Evolutionary conservation across 176 grass and related monocot species (phyloP).

Genomic region (Alopecurus myosuroides): DNA sequence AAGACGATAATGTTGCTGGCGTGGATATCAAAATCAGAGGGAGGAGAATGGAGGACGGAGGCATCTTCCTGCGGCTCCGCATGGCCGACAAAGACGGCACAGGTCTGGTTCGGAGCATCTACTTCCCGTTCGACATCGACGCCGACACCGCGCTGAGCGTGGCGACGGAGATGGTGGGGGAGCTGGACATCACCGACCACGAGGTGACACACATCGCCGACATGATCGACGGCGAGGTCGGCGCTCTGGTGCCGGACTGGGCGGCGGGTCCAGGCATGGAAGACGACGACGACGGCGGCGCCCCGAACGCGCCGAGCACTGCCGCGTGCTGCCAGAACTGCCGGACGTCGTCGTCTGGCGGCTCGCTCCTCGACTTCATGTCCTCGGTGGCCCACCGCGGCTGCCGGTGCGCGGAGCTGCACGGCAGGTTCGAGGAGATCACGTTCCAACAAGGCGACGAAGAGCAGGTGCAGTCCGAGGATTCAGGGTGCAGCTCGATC

Average conservation of each 20-base stretch:
- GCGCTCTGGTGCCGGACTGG: constrained; percentile 57
- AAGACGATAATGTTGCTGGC: constrained; percentile 25
- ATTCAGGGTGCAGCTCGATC: constrained; percentile 7
- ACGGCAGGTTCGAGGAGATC: constrained; percentile 80
- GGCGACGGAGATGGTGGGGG: constrained; percentile 72
- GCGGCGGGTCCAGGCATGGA: constrained; percentile 41
- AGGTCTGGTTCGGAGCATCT: constrained; percentile 53
- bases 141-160: constrained; percentile 70
- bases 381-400: constrained; percentile 8
- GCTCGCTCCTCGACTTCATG: constrained; percentile 54
- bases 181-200: constrained; percentile 84
- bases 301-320: neutral
- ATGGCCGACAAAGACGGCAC: constrained; percentile 54
- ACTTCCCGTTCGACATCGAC: constrained; percentile 68
- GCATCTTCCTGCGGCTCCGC: constrained; percentile 63
- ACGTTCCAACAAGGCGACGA: constrained; percentile 40
- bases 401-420: constrained; percentile 43
- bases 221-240: constrained; percentile 73
- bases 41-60: constrained; percentile 53
- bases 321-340: constrained; percentile 36
- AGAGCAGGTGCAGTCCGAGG: constrained; percentile 3
- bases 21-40: constrained; percentile 72
- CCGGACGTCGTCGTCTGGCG: constrained; percentile 33
- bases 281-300: neutral
- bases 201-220: constrained; percentile 81